Base-by-base conservation (phyloP, 2,329 filamentous ascomycete genomes). In the Cryphonectria radicalis region DNA sequence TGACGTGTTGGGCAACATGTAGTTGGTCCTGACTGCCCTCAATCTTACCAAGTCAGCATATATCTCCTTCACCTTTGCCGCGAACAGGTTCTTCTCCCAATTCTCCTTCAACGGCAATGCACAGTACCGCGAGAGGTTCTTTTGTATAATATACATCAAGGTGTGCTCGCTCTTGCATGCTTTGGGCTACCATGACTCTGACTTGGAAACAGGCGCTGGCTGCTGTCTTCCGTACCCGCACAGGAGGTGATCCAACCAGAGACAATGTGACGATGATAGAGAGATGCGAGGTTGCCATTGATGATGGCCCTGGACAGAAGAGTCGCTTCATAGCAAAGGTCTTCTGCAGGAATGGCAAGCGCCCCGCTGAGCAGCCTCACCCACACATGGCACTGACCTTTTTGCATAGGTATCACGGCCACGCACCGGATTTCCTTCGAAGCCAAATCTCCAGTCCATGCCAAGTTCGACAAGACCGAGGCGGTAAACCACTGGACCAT, bases 1-100 rank as follows among this genome's bases (percentile, higher is more conserved):
- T 67, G 42, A 71, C 63, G 7, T 37, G 28, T 55, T 37, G 42
- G 17, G 57, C 63, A 66, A 66, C 63, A 64, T 66, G 46, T 73
- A 93, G 92, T 87, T 95, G 74, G 85, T 91, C 5, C 84, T 95
- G 69, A 93, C 92, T 19, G 90, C 92, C 19, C 83, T 95, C 74
- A 95, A 95, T 79, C 88, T 88, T n/a, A 93, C 92, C 70, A 93
- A 93, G 77, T 93, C 93, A 4, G 92, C 92, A 25, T 95, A 95
- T 79, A 90, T 91, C 37, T 91, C 91, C 71, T 91, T 94, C 76
- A 87, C 87, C 10, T 89, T 95, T 68, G 84, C 91, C 60, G 86
- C 88, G 57, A 87, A 84, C 74, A 86, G 88, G 55, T 95, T 95
- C 82, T 94, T 94, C 81, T 88, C 90, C 8, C 87, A 87, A 50